phyloP scores from a whole-genome alignment of 257 asterid species.

The Solanum etuberosum region DNA sequence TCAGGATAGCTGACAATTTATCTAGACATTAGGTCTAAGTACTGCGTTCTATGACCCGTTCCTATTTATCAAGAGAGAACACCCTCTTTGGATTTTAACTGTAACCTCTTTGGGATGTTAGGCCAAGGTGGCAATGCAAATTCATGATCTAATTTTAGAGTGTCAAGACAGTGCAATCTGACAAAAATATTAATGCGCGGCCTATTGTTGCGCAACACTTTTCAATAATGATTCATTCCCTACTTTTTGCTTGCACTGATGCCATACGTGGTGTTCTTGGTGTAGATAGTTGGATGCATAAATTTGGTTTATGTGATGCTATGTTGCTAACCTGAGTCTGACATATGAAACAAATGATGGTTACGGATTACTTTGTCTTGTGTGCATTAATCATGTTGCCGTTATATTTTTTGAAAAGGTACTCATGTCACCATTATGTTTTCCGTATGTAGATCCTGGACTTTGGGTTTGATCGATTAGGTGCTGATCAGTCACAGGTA shows the following conservation, averaged over 20 bases:
- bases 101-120: neutral
- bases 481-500: conserved; percentile 95
- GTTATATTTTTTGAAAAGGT: neutral
- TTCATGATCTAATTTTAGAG: neutral
- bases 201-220: neutral
- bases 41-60: neutral
- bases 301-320: neutral
- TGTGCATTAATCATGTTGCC: neutral
- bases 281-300: neutral
- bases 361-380: neutral
- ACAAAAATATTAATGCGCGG: neutral
- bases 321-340: neutral
- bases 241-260: neutral
- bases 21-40: neutral
- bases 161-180: neutral
- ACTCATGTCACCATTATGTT: conserved; percentile 16
- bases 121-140: neutral
- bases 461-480: conserved; percentile 93
- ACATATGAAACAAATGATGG: neutral
- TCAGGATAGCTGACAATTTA: neutral
- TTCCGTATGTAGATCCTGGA: conserved; percentile 68
- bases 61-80: neutral
- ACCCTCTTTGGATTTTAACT: neutral
- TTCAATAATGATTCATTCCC: neutral
- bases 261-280: neutral